Base-by-base conservation (phyloP, 495 filamentous ascomycete species). In the Xylaria telfairii region DNA sequence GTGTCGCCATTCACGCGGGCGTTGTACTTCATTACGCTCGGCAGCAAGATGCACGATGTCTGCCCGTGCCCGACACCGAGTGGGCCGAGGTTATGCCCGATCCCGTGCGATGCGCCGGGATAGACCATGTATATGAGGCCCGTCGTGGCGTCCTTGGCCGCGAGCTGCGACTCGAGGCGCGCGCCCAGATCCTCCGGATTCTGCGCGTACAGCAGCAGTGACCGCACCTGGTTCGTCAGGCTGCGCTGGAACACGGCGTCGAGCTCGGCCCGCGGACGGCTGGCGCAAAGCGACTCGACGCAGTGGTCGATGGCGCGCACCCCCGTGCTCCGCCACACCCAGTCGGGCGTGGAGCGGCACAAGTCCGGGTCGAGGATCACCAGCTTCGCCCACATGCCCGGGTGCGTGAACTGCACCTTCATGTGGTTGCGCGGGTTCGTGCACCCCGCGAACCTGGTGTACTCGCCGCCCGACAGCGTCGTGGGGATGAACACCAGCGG, bases 11-110 rank as follows among this genome's bases (percentile, higher is more conserved):
- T 85, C 5, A 72, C 79, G 42, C 75, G 71, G 9, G 66, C 64
- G 73, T 91, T 92, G 73, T 81, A 91, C 74, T 87, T 86, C 76
- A 86, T 84, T 6, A 91, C 90, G 7, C 83, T 84, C 6, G 89
- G 89, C 32, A 91, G 78, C 60, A 91, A 81, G 42, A 92, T 85
- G 70, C 89, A 91, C 73, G 86, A 90, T 32, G 89, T 92, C 77
- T 91, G 88, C 42, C 89, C 89, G 73, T 92, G 89, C 5, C 85
- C 87, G 15, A 91, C 89, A 2, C 89, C 90, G 9, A 91, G 74
- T 0, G 89, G 88, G 12, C 90, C 89, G 0, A 91, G 82, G 76
- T 91, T 90, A 76, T 91, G 89, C 12, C 90, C 90, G 74, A 91
- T 91, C 0, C 85, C 90, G 77, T 92, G 90, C 67, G 87, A 88